Evolutionary conservation across 179 eudicot species (phyloP).

Genomic region (Beta macrorhiza): DNA sequence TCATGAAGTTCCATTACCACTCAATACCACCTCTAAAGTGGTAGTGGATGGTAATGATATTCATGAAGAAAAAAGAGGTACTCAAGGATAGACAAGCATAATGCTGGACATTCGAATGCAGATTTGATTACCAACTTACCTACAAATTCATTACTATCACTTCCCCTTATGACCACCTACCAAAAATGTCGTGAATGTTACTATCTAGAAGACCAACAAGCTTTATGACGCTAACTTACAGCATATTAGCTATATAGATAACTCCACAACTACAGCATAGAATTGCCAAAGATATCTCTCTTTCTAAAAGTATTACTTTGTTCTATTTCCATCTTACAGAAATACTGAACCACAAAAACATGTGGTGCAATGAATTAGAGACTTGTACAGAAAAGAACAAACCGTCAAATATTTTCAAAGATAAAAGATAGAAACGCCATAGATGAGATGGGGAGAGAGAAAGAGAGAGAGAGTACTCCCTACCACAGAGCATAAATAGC

Average conservation of each 20-base stretch:
- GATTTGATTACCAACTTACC: too few relatives aligned
- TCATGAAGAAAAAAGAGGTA: too few relatives aligned
- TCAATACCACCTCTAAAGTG: too few relatives aligned
- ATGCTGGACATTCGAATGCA: too few relatives aligned
- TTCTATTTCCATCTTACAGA: background rate
- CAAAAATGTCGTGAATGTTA: background rate
- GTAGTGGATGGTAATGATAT: too few relatives aligned
- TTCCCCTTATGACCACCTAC: too few relatives aligned
- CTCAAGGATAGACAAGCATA: too few relatives aligned
- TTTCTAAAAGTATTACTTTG: background rate
- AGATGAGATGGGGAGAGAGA: background rate
- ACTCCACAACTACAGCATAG: background rate
- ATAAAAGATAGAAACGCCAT: background rate
- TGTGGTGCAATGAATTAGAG: background rate
- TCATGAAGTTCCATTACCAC: too few relatives aligned
- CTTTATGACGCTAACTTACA: background rate
- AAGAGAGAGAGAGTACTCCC: conserved; percentile 13
- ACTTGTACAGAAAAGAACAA: background rate
- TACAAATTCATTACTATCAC: too few relatives aligned
- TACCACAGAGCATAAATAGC: conserved; percentile 3
- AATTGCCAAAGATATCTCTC: background rate
- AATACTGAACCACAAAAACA: background rate
- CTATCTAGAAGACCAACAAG: background rate
- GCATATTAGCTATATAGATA: too few relatives aligned
- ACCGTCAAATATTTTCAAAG: background rate